Evolutionary conservation across 106 monocot species (phyloP), one percentile per base, ranked within the genome.

Genomic region (Dendrobium huoshanense): DNA sequence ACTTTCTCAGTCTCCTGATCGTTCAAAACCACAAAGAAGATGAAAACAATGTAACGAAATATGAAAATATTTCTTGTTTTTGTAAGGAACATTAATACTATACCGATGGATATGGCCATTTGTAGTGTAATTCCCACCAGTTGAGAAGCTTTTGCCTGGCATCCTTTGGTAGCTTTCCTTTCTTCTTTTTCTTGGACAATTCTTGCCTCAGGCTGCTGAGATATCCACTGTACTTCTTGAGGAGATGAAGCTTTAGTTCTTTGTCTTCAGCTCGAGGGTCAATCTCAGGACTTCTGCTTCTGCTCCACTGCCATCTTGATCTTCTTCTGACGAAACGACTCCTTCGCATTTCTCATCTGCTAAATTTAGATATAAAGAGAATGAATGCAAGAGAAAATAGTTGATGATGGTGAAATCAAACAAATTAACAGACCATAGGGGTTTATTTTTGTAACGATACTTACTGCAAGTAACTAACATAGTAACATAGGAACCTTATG

Each of bases 31-130:
- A 6, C 70, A 72, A 27, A 16, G 16, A 15, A 9, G 0, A 4
- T 55, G 9, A 77, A 9, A 45, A n/a, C 13, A 1, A 16, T 17
- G 24, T 27, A 27, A 48, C 7, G 1, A 48, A 48, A 48, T 1
- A 48, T 48, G 48, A 48, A 10, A 48, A 48, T 7, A 48, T 48
- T 48, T 48, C 48, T 9, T 48, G 11, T 48, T 48, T 48, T 10
- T 48, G 11, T 64, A 55, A 7, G 29, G 16, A 18, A 9, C 16
- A 8, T 10, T 4, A 64, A 17, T 64, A 4, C 18, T 33, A n/a
- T 88, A 92, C 92, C 75, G 92, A 92, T 29, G 92, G 92, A 79
- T 92, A 92, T 19, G 92, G 92, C 92, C 92, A 92, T 64, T 88
- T 92, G 79, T 92, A 90, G 77, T 92, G 92, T 16, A 87, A 78